Conservation (phyloP, 306 rosid genomes). For the Cucurbita maxima region DNA sequence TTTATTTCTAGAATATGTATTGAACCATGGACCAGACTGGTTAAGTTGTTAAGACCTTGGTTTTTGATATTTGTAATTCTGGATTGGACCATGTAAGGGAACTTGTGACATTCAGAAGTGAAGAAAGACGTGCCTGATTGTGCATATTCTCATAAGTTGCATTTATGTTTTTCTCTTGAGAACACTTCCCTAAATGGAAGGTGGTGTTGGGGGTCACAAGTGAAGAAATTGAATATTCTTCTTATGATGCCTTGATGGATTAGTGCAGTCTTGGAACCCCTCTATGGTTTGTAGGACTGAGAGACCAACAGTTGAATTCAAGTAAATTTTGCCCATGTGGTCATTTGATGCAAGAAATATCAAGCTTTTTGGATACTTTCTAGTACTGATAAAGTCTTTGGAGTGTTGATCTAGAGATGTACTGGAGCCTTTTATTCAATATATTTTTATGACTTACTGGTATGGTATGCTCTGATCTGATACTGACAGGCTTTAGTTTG, state of each 20-base stretch:
- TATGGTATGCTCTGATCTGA: not conserved
- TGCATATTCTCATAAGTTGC: conserved; percentile 6
- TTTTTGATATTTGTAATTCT: conserved; percentile 5
- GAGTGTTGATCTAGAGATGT: not conserved
- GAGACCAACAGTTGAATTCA: not conserved
- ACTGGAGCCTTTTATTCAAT: not conserved
- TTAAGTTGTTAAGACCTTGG: conserved; percentile 10
- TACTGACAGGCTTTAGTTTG: not conserved
- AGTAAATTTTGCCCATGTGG: not conserved
- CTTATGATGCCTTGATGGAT: not conserved
- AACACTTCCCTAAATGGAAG: not conserved
- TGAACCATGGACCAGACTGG: conserved; percentile 11
- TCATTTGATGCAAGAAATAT: not conserved
- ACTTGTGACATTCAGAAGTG: conserved; percentile 24
- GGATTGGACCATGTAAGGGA: conserved; percentile 24
- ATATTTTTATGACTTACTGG: not conserved
- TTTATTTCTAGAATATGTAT: conserved; percentile 8
- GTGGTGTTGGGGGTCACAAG: conserved; percentile 2
- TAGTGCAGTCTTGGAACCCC: not conserved
- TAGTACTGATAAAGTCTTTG: not conserved
- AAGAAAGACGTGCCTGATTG: conserved; percentile 23
- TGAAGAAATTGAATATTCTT: not conserved
- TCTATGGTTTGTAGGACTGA: not conserved
- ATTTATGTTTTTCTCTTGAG: conserved; percentile 2
- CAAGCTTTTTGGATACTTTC: not conserved